Evolutionary conservation across 2,329 filamentous ascomycete genomes (phyloP), one percentile per base, ranked within the genome.

Genomic region (Fusarium buxicola): DNA sequence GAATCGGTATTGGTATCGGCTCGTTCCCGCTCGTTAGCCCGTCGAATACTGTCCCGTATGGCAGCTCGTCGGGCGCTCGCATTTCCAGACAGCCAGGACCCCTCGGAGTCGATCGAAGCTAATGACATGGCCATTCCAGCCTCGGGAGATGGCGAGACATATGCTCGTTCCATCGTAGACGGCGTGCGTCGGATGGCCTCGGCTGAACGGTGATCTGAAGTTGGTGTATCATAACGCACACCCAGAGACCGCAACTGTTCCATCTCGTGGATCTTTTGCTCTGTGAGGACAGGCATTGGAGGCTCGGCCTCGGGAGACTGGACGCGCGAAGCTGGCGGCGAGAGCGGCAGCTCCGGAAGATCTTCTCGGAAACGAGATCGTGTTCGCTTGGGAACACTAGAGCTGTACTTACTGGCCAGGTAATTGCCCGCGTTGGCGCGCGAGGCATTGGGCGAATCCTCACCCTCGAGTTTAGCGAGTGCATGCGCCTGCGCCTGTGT

Each of bases 51-150:
- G 59, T 75, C 76, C 28, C 81, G 70, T 72, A 86, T 75, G 72
- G 81, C 73, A 53, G 81, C 81, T 27, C 77, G 75, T 63, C 81
- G 76, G 70, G 80, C 81, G 65, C 81, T 83, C 45, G 81, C 76
- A 54, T 89, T 88, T 13, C 94, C 93, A 4, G 93, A 95, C 39
- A 99, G 87, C 95, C 95, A 99, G 1, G 94, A 97, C 5, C 86
- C 95, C 78, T 99, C 95, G 0, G 94, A 97, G 72, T 97, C 95
- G 57, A 98, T 92, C 0, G 94, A 97, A 2, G 93, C 95, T 15
- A 98, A 83, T 0, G 94, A 98, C 75, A 94, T 90, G 27, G 93
- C 92, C 72, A 93, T 81, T 70, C 93, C 84, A 31, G 79, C 83
- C 66, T 83, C 88, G 15, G 81, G 87, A 6, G 84, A 88, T 18